A percentile compares a stretch with the other conserved stretches of the same genome.
phyloP scores from a whole-genome alignment of 1,284 basidiomycete species.

The Trametes versicolor region DNA sequence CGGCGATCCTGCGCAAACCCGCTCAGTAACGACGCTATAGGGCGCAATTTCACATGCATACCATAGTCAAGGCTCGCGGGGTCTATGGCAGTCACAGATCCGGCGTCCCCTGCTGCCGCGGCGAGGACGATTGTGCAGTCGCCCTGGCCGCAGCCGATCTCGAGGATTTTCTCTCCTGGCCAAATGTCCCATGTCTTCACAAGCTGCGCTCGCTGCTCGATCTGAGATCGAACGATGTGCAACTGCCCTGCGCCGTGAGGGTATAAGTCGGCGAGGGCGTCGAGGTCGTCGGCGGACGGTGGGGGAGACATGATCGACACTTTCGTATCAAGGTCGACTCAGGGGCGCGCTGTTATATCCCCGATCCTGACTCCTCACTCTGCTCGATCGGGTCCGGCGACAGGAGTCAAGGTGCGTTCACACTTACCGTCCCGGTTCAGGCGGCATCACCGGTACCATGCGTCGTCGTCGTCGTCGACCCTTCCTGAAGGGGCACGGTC shows the following conservation, averaged over 20 bases:
- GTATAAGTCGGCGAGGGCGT: slow-evolving; percentile 33
- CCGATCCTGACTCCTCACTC: no score
- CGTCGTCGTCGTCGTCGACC: no score
- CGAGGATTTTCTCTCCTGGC: slow-evolving; percentile 47
- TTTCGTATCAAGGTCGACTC: not conserved
- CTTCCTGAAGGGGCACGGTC: not conserved
- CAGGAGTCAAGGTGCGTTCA: not conserved
- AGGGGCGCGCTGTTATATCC: no score
- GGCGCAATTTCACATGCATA: slow-evolving; percentile 23
- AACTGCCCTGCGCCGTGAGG: slow-evolving; percentile 28
- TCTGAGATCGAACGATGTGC: slow-evolving; percentile 39
- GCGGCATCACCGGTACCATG: no score
- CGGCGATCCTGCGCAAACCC: slow-evolving; percentile 44
- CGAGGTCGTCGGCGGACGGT: slow-evolving; percentile 24
- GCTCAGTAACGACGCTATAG: not conserved
- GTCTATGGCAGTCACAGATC: slow-evolving; percentile 53
- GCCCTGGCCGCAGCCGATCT: slow-evolving; percentile 56
- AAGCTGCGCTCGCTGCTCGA: slow-evolving; percentile 50
- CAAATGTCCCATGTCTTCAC: slow-evolving; percentile 46
- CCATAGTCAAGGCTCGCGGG: slow-evolving; percentile 53
- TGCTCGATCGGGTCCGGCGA: not conserved
- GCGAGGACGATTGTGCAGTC: slow-evolving; percentile 53
- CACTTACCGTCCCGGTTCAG: no score
- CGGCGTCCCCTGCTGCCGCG: slow-evolving; percentile 47
- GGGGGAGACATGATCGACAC: slow-evolving; percentile 14